Conservation (phyloP, 495 filamentous ascomycete species). For the Recurvomyces mirabilis region DNA sequence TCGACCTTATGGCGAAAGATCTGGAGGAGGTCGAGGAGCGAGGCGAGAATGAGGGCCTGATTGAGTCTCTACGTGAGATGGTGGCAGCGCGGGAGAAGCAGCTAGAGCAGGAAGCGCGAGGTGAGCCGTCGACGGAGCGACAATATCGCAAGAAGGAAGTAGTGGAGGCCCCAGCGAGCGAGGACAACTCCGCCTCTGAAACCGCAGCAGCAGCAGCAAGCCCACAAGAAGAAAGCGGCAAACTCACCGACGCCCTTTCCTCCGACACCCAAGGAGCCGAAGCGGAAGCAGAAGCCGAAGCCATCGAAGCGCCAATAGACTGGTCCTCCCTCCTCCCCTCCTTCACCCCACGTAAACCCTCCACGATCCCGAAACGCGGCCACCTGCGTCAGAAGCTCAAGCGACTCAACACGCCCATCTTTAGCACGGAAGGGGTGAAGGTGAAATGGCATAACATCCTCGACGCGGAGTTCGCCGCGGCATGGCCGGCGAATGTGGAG, state of each 20-base stretch:
- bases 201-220: background rate
- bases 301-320: background rate
- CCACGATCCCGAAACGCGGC: constrained; percentile 9
- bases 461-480: constrained; percentile 20
- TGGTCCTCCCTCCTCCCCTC: constrained; percentile 10
- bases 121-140: too few species aligned
- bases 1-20: too few species aligned
- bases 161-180: too few species aligned
- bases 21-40: too few species aligned
- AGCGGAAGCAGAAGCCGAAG: background rate
- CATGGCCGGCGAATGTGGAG: constrained; percentile 16
- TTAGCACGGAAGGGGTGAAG: constrained; percentile 12
- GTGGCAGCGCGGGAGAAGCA: too few species aligned
- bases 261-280: background rate
- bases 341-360: constrained; percentile 3
- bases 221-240: background rate
- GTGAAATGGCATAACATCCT: constrained; percentile 20
- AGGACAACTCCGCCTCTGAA: too few species aligned
- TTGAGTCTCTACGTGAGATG: too few species aligned
- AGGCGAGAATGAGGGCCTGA: too few species aligned
- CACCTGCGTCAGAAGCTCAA: background rate
- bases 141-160: background rate
- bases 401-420: constrained; percentile 3
- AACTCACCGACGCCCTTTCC: background rate
- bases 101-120: too few species aligned